These are phyloP conservation scores for Nidularia pulvinata DNA, from an alignment of 768 basidiomycete genomes.

Conservation along the genomic window DNA sequence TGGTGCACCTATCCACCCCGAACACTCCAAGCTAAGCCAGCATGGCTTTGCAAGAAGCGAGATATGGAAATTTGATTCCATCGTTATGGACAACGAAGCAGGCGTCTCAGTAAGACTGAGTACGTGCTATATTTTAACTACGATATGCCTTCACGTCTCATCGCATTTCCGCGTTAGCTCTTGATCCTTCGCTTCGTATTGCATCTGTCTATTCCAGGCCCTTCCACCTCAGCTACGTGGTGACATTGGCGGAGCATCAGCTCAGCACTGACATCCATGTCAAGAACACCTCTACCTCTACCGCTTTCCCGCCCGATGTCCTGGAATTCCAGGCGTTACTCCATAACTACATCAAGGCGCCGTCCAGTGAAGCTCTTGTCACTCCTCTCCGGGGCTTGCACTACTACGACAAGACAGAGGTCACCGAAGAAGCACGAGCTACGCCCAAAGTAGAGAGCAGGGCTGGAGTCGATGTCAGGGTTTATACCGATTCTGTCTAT, in stretches of 20 bases:
- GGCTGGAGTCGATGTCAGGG: constrained; percentile 62
- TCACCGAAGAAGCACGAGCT: constrained; percentile 45
- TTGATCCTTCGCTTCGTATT: constrained; percentile 65
- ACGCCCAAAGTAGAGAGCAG: constrained; percentile 58
- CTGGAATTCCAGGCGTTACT: constrained; percentile 93
- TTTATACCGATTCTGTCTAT: constrained; percentile 77
- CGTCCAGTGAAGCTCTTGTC: constrained; percentile 58
- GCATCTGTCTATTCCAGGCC: constrained; percentile 53
- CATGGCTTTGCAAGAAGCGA: constrained; percentile 92
- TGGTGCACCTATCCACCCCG: constrained; percentile 77
- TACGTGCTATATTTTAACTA: constrained; percentile 28
- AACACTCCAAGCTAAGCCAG: constrained; percentile 71
- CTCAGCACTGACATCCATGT: constrained; percentile 84
- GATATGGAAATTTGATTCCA: constrained; percentile 66
- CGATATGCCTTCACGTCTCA: neutral
- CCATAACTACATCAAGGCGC: constrained; percentile 85
- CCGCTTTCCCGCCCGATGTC: constrained; percentile 25
- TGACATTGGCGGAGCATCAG: constrained; percentile 73
- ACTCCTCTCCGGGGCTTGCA: constrained; percentile 59
- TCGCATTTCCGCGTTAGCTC: constrained; percentile 33
- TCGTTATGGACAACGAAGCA: constrained; percentile 65
- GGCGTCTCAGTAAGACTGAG: constrained; percentile 80
- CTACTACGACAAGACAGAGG: constrained; percentile 85
- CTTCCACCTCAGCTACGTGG: constrained; percentile 80
- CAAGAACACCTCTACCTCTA: constrained; percentile 53